Evolutionary conservation across 2,329 filamentous ascomycete genomes (phyloP).

Genomic region (Xylariales sp.): DNA sequence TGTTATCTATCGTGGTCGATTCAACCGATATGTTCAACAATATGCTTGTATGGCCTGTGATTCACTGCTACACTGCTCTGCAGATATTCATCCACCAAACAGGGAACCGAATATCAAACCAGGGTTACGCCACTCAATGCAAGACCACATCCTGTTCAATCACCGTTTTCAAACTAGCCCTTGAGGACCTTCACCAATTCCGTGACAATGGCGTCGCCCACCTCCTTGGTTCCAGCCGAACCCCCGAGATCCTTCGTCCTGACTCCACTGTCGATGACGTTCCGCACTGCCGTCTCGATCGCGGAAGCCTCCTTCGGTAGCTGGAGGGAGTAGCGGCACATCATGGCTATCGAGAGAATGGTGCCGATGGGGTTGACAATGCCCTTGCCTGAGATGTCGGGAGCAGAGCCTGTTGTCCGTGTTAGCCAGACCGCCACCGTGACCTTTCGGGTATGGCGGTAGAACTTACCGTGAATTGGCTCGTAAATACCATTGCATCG

Average conservation of each 20-base stretch:
- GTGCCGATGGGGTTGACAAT: constrained; percentile 91
- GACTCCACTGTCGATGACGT: constrained; percentile 72
- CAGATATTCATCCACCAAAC: no score
- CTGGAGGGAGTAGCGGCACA: constrained; percentile 88
- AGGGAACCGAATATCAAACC: no score
- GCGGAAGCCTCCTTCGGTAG: constrained; percentile 71
- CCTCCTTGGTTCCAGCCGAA: constrained; percentile 64
- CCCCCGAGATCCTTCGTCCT: constrained; percentile 85
- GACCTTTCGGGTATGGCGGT: no score
- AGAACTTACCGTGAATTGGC: constrained; percentile 80
- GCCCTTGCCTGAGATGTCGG: constrained; percentile 87
- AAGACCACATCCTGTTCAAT: no score
- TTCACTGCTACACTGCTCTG: no score
- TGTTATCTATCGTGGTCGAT: no score
- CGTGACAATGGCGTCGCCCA: constrained; percentile 72
- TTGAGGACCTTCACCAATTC: constrained; percentile 68
- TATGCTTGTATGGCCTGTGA: no score
- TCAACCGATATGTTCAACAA: no score
- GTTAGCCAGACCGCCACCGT: no score
- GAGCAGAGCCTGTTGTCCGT: constrained; percentile 68
- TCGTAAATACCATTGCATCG: constrained; percentile 94
- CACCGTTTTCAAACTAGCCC: constrained; percentile 21
- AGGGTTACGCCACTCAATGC: no score
- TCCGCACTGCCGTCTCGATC: constrained; percentile 76
- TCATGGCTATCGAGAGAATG: constrained; percentile 89